Evolutionary conservation across 2,329 filamentous ascomycete species (phyloP).

Genomic region (Xylariaceae sp.): DNA sequence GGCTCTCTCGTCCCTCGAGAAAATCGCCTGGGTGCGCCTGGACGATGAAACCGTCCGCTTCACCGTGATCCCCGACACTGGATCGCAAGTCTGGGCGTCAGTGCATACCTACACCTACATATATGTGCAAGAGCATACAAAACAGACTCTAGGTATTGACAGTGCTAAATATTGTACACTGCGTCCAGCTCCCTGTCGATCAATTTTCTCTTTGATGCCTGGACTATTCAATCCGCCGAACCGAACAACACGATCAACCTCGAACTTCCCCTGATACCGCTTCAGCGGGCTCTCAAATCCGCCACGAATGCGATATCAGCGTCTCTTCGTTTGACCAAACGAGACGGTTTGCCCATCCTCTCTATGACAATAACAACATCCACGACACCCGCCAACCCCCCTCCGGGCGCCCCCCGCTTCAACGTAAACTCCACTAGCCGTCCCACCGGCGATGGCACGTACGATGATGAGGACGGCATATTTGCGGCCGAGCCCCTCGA

Average conservation of each 20-base stretch:
- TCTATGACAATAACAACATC: slow-evolving; percentile 84
- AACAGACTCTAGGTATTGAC: not conserved
- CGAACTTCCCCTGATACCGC: slow-evolving; percentile 80
- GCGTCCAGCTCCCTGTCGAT: slow-evolving; percentile 50
- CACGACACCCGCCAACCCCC: slow-evolving; percentile 49
- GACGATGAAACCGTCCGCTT: slow-evolving; percentile 85
- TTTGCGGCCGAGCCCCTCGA: slow-evolving; percentile 49
- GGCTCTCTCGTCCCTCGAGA: slow-evolving; percentile 62
- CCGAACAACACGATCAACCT: slow-evolving; percentile 87
- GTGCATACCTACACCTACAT: slow-evolving; percentile 31
- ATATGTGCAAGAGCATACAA: not conserved
- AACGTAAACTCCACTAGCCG: slow-evolving; percentile 19
- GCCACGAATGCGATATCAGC: slow-evolving; percentile 76
- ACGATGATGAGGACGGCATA: slow-evolving; percentile 37
- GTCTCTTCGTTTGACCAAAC: slow-evolving; percentile 85
- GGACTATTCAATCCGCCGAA: slow-evolving; percentile 80
- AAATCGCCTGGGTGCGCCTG: slow-evolving; percentile 85
- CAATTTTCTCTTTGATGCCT: slow-evolving; percentile 83
- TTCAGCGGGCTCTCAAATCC: slow-evolving; percentile 88
- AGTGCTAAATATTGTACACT: slow-evolving; percentile 1
- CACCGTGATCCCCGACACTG: slow-evolving; percentile 90
- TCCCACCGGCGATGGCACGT: slow-evolving; percentile 35
- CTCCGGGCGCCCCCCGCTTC: slow-evolving; percentile 32
- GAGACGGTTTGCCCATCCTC: slow-evolving; percentile 78
- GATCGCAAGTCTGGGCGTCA: slow-evolving; percentile 93